Evolutionary conservation across 805 yeast species (phyloP).

Genomic region (Candida tibetensis): DNA sequence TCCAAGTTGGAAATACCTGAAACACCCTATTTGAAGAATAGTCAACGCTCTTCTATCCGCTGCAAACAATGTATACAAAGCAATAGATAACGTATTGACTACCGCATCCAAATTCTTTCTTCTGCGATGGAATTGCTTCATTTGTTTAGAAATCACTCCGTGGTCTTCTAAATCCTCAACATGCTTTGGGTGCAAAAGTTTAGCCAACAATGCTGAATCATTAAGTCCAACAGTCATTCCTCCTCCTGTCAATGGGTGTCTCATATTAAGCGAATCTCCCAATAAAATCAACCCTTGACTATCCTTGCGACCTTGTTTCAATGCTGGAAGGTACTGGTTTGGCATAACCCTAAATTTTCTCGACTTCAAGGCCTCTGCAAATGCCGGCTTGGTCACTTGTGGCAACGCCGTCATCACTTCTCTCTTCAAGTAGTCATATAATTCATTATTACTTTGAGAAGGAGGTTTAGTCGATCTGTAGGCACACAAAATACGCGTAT

Average conservation of each 20-base stretch:
- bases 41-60: conserved; percentile 68
- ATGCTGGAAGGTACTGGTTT: conserved; percentile 83
- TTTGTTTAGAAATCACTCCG: conserved; percentile 50
- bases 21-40: conserved; percentile 84
- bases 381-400: conserved; percentile 58
- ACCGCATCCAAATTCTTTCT: conserved; percentile 81
- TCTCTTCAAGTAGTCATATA: conserved; percentile 55
- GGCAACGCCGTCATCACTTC: conserved; percentile 74
- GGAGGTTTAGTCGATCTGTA: conserved; percentile 75
- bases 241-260: conserved; percentile 98
- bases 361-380: conserved; percentile 54
- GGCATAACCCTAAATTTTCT: conserved; percentile 83
- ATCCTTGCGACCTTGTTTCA: conserved; percentile 47
- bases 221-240: conserved; percentile 98
- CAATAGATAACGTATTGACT: conserved; percentile 85
- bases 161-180: conserved; percentile 59
- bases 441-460: conserved; percentile 51
- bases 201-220: conserved; percentile 71
- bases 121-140: conserved; percentile 68
- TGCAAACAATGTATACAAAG: conserved; percentile 85
- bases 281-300: conserved; percentile 75
- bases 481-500: conserved; percentile 88
- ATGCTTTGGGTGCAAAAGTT: conserved; percentile 53
- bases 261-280: conserved; percentile 95
- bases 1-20: conserved; percentile 78